phyloP scores from a whole-genome alignment of 305 asterid species.

The Plantago coronopus region DNA sequence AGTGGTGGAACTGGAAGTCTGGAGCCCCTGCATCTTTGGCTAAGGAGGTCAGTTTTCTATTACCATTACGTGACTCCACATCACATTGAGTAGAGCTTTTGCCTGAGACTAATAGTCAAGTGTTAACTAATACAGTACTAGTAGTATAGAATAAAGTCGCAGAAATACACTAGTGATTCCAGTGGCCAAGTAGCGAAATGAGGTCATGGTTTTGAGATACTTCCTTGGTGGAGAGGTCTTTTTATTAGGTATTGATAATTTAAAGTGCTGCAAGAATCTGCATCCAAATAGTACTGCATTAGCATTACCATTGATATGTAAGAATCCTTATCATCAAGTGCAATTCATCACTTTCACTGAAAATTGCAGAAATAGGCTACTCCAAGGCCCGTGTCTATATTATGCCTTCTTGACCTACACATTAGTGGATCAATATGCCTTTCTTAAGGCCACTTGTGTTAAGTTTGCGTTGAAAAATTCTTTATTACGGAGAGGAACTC shows the following conservation, averaged over 20 bases:
- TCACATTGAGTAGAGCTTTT: neutral
- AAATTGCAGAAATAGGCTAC: slow-evolving; percentile 1
- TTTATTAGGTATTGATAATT: slow-evolving; percentile 26
- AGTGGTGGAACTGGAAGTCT: neutral
- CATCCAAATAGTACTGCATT: slow-evolving; percentile 11
- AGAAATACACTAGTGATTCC: slow-evolving; percentile 3
- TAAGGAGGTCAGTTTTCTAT: neutral
- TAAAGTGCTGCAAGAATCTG: slow-evolving; percentile 30
- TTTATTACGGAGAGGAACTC: neutral
- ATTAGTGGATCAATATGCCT: neutral
- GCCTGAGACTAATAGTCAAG: neutral
- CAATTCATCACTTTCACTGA: slow-evolving; percentile 13
- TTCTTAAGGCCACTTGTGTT: neutral
- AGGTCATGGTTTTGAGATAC: slow-evolving; percentile 23
- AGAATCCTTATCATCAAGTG: slow-evolving; percentile 36
- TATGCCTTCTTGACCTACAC: neutral
- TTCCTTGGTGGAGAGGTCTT: slow-evolving; percentile 30
- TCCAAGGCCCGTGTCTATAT: slow-evolving; percentile 2
- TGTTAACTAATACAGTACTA: no score
- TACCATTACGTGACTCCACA: slow-evolving; percentile 28
- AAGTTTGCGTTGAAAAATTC: neutral
- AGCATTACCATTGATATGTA: slow-evolving; percentile 17
- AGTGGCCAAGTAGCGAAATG: slow-evolving; percentile 11
- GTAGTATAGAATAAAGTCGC: no score
- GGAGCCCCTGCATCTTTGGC: neutral